These are phyloP conservation scores for Combretum micranthum DNA, from an alignment of 345 rosid genomes.

Conservation along the genomic window DNA sequence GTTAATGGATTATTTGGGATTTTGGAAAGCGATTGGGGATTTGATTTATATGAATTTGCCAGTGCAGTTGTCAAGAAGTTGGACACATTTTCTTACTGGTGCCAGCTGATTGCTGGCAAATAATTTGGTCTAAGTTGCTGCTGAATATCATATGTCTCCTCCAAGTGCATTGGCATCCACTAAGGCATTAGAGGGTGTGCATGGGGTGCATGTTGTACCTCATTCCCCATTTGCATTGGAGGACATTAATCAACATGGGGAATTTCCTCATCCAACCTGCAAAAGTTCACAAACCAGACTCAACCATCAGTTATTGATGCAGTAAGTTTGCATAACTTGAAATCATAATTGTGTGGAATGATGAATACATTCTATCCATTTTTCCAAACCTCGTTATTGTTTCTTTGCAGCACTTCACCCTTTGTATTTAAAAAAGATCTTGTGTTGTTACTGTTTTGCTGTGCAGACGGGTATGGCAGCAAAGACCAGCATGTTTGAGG, in stretches of 20 bases:
- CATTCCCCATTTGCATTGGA: slow-evolving; percentile 58
- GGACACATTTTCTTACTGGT: slow-evolving; percentile 11
- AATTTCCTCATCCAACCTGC: slow-evolving; percentile 27
- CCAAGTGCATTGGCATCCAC: slow-evolving; percentile 30
- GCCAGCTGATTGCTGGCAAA: slow-evolving; percentile 49
- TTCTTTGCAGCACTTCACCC: too few species aligned
- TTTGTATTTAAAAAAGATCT: too few species aligned
- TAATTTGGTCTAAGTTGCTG: slow-evolving; percentile 7
- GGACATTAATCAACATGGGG: slow-evolving; percentile 40
- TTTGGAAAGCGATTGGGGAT: too few species aligned
- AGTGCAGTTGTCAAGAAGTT: slow-evolving; percentile 1
- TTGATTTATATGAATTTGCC: too few species aligned
- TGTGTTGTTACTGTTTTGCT: not conserved
- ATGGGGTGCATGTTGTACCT: slow-evolving; percentile 65
- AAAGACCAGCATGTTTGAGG: slow-evolving; percentile 84
- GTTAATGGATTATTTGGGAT: too few species aligned
- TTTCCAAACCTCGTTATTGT: too few species aligned
- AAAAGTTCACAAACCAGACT: slow-evolving; percentile 31
- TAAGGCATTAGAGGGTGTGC: slow-evolving; percentile 65
- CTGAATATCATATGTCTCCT: slow-evolving; percentile 39
- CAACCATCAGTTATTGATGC: slow-evolving; percentile 48
- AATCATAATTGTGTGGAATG: too few species aligned
- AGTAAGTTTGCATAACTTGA: slow-evolving; percentile 26
- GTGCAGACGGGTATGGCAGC: slow-evolving; percentile 80
- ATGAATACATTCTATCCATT: too few species aligned